phyloP scores from a whole-genome alignment of 495 filamentous ascomycete species.

The Daldinia bambusicola region DNA sequence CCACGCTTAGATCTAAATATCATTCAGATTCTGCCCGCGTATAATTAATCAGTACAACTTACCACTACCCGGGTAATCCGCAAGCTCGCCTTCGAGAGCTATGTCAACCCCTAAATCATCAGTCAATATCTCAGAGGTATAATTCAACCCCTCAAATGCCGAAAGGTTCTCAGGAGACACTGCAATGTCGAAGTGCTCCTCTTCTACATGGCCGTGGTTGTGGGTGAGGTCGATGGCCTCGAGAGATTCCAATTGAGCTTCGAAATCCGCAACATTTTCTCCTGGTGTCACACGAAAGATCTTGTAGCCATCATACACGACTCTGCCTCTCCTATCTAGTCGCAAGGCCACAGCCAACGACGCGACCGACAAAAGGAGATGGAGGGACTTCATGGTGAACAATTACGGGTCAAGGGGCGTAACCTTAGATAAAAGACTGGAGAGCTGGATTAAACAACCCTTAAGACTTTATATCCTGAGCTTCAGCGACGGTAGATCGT shows the following conservation, averaged over 20 bases:
- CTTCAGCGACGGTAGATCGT: slow-evolving; percentile 2
- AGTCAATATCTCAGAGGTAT: slow-evolving; percentile 54
- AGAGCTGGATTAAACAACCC: background rate
- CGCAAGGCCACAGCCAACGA: slow-evolving; percentile 35
- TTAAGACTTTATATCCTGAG: slow-evolving; percentile 19
- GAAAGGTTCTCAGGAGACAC: slow-evolving; percentile 54
- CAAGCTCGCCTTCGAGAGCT: slow-evolving; percentile 51
- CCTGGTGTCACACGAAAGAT: slow-evolving; percentile 51
- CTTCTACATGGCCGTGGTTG: slow-evolving; percentile 44
- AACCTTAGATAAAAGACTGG: background rate
- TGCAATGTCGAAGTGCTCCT: slow-evolving; percentile 53
- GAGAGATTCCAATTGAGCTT: slow-evolving; percentile 48
- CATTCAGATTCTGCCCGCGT: slow-evolving; percentile 7
- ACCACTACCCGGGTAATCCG: slow-evolving; percentile 45
- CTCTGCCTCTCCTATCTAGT: slow-evolving; percentile 44
- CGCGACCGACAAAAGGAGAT: slow-evolving; percentile 32
- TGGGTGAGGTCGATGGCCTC: slow-evolving; percentile 49
- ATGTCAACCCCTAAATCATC: slow-evolving; percentile 61
- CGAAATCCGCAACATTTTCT: slow-evolving; percentile 40
- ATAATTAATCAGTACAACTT: slow-evolving; percentile 4
- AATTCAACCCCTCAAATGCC: slow-evolving; percentile 52
- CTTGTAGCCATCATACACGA: slow-evolving; percentile 58
- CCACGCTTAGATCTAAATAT: slow-evolving; percentile 19
- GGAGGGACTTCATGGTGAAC: slow-evolving; percentile 44
- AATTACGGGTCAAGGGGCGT: background rate